Evolutionary conservation across 352 stramenopile species (phyloP).

Genomic region (Pythium folliculosum): DNA sequence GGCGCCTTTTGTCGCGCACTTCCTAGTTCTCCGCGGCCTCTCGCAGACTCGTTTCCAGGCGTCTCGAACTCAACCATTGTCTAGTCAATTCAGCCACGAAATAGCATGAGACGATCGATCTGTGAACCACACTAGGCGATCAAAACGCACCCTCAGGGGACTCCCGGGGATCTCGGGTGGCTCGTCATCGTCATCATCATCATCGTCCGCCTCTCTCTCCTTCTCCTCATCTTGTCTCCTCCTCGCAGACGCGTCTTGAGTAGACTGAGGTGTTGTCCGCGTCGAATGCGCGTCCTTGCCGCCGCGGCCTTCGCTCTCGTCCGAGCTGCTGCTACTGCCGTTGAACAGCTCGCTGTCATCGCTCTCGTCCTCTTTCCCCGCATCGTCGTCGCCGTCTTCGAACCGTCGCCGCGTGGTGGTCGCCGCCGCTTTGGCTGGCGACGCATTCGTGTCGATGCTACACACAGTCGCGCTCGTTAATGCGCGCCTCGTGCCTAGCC

Average conservation of each 20-base stretch:
- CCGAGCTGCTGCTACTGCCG: conserved; percentile 18
- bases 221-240: neutral
- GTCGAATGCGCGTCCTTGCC: neutral
- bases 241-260: neutral
- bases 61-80: neutral
- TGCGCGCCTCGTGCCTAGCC: no score
- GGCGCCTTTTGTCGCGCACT: neutral
- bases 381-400: neutral
- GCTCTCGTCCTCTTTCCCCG: conserved; percentile 22
- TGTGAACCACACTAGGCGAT: neutral
- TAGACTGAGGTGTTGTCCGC: neutral
- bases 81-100: neutral
- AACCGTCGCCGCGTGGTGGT: neutral
- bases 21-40: neutral
- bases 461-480: neutral
- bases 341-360: conserved; percentile 26
- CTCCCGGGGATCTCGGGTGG: conserved; percentile 75
- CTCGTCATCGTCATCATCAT: conserved; percentile 33
- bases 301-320: conserved; percentile 14
- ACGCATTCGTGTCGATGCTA: conserved; percentile 61
- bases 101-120: neutral
- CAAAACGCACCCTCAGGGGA: conserved; percentile 40
- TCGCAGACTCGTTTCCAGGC: neutral
- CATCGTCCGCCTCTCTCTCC: neutral
- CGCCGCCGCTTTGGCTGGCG: conserved; percentile 29